A percentile compares a stretch with the other conserved stretches of the same genome.
Conservation (phyloP, 208 protist species). For the Leishmania gerbilli region DNA sequence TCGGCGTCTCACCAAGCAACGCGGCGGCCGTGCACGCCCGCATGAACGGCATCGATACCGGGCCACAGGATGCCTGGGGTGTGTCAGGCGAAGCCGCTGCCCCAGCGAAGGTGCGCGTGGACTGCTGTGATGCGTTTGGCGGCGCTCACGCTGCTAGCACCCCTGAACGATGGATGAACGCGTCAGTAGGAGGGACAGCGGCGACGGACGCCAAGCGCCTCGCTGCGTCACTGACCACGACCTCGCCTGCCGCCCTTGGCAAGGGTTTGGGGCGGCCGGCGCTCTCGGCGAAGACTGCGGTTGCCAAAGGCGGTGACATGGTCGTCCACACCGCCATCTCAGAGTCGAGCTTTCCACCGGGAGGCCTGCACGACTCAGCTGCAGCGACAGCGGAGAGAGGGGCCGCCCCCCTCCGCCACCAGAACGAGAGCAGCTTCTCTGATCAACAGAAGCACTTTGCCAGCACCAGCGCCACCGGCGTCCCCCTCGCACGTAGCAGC, state of each 20-base stretch:
- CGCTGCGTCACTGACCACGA: background rate
- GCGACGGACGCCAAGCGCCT: background rate
- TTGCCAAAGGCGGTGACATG: background rate
- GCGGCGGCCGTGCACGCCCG: slow-evolving; percentile 17
- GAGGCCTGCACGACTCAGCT: background rate
- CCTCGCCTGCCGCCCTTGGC: background rate
- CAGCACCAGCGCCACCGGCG: background rate
- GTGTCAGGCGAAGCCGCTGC: background rate
- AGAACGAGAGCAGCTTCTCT: background rate
- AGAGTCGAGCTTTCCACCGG: background rate
- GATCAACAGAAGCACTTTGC: background rate
- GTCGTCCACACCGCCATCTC: background rate
- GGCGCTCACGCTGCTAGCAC: background rate
- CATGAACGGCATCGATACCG: slow-evolving; percentile 13
- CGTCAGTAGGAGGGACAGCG: background rate
- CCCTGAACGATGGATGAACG: background rate
- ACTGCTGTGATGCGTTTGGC: slow-evolving; percentile 12
- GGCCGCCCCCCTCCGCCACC: background rate
- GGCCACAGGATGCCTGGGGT: background rate
- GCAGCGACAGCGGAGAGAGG: background rate
- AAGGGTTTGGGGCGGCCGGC: background rate
- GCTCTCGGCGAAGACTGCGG: background rate
- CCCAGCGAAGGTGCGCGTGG: background rate
- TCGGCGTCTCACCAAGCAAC: slow-evolving; percentile 25
- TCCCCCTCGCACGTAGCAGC: background rate